phyloP scores from a whole-genome alignment of 106 monocot species.

The Apostasia shenzhenica region DNA sequence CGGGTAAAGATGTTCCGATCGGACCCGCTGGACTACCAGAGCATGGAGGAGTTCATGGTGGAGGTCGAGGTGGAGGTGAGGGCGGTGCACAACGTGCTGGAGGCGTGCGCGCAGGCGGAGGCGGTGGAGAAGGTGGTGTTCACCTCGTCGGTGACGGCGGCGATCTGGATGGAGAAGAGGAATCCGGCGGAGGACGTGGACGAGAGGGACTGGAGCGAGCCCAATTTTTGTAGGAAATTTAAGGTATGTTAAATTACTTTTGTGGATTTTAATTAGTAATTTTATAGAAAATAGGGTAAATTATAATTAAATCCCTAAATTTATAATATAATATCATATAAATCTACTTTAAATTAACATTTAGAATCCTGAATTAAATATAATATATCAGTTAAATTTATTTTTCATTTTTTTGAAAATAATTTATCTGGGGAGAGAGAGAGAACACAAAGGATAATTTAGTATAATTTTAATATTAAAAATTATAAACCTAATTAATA shows the following conservation, averaged over 20 bases:
- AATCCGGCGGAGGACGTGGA: conserved; percentile 23
- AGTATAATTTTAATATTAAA: too few species aligned
- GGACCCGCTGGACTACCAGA: conserved; percentile 88
- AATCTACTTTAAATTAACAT: too few species aligned
- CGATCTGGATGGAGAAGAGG: conserved; percentile 66
- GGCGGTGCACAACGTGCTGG: conserved; percentile 83
- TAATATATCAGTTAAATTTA: too few species aligned
- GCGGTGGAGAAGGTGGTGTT: conserved; percentile 77
- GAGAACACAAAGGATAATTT: too few species aligned
- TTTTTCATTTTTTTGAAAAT: too few species aligned
- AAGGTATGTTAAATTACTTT: conserved; percentile 38
- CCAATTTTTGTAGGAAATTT: conserved; percentile 70
- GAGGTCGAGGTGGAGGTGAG: conserved; percentile 59
- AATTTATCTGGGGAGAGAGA: too few species aligned
- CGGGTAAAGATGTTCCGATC: conserved; percentile 47
- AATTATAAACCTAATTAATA: too few species aligned
- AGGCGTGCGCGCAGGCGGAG: conserved; percentile 80
- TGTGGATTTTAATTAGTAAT: too few species aligned
- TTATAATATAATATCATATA: too few species aligned
- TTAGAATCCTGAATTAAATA: too few species aligned
- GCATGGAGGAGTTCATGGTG: conserved; percentile 74
- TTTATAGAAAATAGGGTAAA: too few species aligned
- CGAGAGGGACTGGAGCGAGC: conserved; percentile 88
- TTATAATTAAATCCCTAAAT: too few species aligned
- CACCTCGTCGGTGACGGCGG: conserved; percentile 88